Conservation (phyloP, 2,329 filamentous ascomycete species). For the Diaporthe ampelina region DNA sequence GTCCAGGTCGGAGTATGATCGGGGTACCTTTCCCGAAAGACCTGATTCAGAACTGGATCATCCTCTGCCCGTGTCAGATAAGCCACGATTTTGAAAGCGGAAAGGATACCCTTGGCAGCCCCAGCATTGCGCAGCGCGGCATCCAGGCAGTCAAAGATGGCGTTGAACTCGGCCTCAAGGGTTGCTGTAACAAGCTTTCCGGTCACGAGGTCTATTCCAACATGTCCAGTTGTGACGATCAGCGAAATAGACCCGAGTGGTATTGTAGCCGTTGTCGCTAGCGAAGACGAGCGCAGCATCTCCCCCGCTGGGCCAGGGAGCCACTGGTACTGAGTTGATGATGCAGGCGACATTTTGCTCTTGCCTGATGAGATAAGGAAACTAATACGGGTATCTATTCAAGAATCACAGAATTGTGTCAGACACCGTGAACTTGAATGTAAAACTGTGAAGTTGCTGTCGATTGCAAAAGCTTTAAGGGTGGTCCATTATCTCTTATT, state of each 20-base stretch:
- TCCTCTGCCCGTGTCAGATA: neutral
- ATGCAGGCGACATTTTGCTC: neutral
- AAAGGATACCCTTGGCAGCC: neutral
- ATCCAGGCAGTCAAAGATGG: neutral
- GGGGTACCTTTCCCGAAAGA: neutral
- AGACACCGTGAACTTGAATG: no score
- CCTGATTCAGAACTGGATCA: neutral
- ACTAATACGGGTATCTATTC: neutral
- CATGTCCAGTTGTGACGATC: neutral
- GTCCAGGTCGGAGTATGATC: neutral
- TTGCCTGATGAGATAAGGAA: neutral
- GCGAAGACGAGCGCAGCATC: neutral
- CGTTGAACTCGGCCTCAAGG: neutral
- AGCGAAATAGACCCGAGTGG: neutral
- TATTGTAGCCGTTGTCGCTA: neutral
- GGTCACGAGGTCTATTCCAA: neutral
- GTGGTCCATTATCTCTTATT: no score
- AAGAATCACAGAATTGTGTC: no score
- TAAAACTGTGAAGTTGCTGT: no score
- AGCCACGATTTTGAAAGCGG: neutral
- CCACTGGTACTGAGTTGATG: neutral
- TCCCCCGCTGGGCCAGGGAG: neutral
- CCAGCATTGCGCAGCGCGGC: neutral
- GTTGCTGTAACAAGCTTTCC: neutral
- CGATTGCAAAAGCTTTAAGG: no score